Evolutionary conservation across 1,139 yeast species (phyloP).

Genomic region (Debaryomyces sp.): DNA sequence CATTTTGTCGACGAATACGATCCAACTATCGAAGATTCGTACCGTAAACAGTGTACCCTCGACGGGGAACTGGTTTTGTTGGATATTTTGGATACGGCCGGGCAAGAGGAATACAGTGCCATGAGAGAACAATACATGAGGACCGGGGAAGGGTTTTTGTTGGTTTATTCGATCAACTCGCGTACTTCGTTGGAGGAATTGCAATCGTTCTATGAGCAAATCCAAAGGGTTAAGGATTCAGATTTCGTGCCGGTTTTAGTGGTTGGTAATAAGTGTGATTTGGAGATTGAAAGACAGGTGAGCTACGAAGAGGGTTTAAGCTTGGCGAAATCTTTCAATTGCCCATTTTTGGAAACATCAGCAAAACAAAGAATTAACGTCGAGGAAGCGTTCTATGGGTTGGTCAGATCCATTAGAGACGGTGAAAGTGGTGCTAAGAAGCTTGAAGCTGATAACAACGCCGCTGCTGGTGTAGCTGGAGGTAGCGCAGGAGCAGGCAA

Average conservation of each 20-base stretch:
- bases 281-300: constrained; percentile 75
- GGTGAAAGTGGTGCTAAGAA: constrained; percentile 14
- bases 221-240: constrained; percentile 80
- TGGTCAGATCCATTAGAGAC: constrained; percentile 61
- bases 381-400: constrained; percentile 83
- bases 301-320: constrained; percentile 80
- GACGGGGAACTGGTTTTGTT: constrained; percentile 54
- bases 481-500: constrained; percentile 9
- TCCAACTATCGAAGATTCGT: constrained; percentile 91
- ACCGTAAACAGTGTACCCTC: constrained; percentile 57
- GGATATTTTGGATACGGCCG: constrained; percentile 94
- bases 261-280: constrained; percentile 68
- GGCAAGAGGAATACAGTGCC: constrained; percentile 96
- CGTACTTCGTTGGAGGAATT: constrained; percentile 80
- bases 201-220: constrained; percentile 78
- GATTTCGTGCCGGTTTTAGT: constrained; percentile 72
- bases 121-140: constrained; percentile 95
- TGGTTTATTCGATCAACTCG: constrained; percentile 84
- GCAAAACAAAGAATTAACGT: constrained; percentile 94
- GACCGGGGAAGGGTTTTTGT: constrained; percentile 87
- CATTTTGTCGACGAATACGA: constrained; percentile 96
- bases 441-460: constrained; percentile 12
- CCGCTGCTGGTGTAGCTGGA: constrained; percentile 9
- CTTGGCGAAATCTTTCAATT: constrained; percentile 72
- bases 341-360: constrained; percentile 88